Percentiles rank a stretch among this genome's conserved stretches.
These are phyloP conservation scores for Aspergillus haitiensis DNA, from an alignment of 495 filamentous ascomycete genomes.

Conservation along the genomic window DNA sequence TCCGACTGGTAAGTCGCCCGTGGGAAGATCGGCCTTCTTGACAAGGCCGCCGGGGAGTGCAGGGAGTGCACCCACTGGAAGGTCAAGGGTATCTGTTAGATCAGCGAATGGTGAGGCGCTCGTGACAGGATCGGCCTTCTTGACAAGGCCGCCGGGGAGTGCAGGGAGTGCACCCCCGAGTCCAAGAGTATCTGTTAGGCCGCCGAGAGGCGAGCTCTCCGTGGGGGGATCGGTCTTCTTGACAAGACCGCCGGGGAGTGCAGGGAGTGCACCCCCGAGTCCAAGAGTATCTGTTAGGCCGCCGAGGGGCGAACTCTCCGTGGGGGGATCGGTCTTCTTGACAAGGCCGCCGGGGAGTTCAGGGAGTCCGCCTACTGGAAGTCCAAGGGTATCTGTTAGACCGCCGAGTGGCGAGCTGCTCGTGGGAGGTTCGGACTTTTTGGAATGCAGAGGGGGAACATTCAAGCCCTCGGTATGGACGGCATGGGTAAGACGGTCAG, in stretches of 20 bases:
- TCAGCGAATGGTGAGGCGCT: background rate
- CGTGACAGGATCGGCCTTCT: background rate
- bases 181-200: background rate
- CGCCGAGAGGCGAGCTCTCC: background rate
- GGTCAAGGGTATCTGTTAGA: background rate
- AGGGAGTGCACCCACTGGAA: background rate
- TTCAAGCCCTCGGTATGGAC: too few relatives aligned
- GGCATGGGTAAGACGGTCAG: too few relatives aligned
- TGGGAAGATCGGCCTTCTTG: background rate
- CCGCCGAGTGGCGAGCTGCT: too few relatives aligned
- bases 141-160: too few relatives aligned
- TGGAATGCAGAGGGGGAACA: too few relatives aligned
- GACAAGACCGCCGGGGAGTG: background rate
- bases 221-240: background rate
- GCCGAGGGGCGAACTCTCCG: background rate
- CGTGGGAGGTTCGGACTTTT: too few relatives aligned
- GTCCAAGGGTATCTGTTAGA: too few relatives aligned
- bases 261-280: background rate
- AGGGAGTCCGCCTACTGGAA: too few relatives aligned
- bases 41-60: too few relatives aligned
- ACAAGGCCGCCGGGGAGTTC: too few relatives aligned
- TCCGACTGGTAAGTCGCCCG: background rate
- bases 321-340: background rate
- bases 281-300: background rate
- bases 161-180: background rate